These are phyloP conservation scores for Fomitopsis palustris DNA, from an alignment of 1,284 basidiomycete genomes.

Conservation along the genomic window DNA sequence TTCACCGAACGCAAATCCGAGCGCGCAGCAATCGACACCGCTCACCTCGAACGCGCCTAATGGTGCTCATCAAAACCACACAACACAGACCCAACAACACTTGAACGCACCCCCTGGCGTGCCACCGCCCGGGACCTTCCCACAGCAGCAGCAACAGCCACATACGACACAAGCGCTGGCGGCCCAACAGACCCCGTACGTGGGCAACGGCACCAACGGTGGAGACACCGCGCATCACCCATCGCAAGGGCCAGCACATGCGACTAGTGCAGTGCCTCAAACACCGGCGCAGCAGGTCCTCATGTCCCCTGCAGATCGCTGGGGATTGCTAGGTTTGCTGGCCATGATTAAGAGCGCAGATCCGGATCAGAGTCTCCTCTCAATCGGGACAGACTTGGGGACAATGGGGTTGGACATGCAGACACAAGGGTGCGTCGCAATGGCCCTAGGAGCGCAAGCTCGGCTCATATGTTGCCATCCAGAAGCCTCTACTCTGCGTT, in stretches of 20 bases:
- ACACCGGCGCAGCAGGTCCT: conserved; percentile 95
- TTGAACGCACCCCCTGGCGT: conserved; percentile 55
- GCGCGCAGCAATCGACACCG: conserved; percentile 19
- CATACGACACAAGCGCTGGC: conserved; percentile 25
- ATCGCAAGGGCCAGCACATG: conserved; percentile 24
- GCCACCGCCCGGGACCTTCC: conserved; percentile 37
- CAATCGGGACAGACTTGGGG: conserved; percentile 90
- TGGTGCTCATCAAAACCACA: conserved; percentile 34
- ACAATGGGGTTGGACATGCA: conserved; percentile 92
- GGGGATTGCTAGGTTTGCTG: conserved; percentile 88
- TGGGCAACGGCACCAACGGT: conserved; percentile 31
- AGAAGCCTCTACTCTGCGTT: conserved; percentile 91
- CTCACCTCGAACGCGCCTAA: conserved; percentile 22
- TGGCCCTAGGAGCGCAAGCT: conserved; percentile 19
- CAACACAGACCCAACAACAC: conserved; percentile 28
- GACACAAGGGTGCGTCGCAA: conserved; percentile 65
- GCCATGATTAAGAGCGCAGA: conserved; percentile 92
- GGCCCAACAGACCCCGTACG: conserved; percentile 29
- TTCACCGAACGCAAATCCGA: conserved; percentile 44
- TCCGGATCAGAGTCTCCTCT: conserved; percentile 81
- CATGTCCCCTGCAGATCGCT: conserved; percentile 91
- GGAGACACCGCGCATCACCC: conserved; percentile 27
- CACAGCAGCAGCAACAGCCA: conserved; percentile 35
- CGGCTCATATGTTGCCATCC: conserved; percentile 5
- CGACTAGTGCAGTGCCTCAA: conserved; percentile 46